phyloP scores from a whole-genome alignment of 129 eudicot genomes.

The Flaveria trinervia region DNA sequence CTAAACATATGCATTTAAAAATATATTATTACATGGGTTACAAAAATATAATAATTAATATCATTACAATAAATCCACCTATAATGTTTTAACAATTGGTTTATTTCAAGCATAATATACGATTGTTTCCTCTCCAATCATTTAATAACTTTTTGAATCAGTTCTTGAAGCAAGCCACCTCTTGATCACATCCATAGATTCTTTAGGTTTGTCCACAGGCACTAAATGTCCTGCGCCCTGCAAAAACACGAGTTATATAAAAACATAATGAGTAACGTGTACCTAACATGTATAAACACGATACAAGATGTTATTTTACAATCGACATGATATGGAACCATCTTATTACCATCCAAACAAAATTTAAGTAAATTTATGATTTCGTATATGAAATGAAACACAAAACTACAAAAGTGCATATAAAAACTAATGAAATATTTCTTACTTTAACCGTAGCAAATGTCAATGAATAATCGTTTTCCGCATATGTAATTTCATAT shows the following conservation, averaged over 20 bases:
- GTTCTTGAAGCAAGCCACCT: constrained; percentile 19
- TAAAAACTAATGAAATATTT: not conserved
- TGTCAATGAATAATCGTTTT: constrained; percentile 22
- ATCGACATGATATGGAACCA: too few species aligned
- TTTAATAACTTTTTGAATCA: not conserved
- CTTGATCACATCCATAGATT: not conserved
- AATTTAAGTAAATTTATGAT: too few species aligned
- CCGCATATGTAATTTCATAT: constrained; percentile 27
- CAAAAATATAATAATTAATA: not conserved
- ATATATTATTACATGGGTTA: not conserved
- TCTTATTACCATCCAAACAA: too few species aligned
- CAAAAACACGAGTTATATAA: not conserved
- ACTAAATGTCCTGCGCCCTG: constrained; percentile 20
- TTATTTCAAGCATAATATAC: too few species aligned
- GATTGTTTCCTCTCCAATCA: not conserved
- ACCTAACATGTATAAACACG: too few species aligned
- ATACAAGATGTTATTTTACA: too few species aligned
- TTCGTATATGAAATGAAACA: too few species aligned
- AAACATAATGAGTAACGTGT: too few species aligned
- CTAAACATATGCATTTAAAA: not conserved
- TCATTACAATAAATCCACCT: not conserved
- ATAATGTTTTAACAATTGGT: too few species aligned
- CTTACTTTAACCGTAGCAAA: constrained; percentile 41
- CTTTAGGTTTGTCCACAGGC: not conserved
- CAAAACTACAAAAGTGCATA: not conserved